phyloP scores from a whole-genome alignment of 208 protist species.

The Herpetomonas muscarum region DNA sequence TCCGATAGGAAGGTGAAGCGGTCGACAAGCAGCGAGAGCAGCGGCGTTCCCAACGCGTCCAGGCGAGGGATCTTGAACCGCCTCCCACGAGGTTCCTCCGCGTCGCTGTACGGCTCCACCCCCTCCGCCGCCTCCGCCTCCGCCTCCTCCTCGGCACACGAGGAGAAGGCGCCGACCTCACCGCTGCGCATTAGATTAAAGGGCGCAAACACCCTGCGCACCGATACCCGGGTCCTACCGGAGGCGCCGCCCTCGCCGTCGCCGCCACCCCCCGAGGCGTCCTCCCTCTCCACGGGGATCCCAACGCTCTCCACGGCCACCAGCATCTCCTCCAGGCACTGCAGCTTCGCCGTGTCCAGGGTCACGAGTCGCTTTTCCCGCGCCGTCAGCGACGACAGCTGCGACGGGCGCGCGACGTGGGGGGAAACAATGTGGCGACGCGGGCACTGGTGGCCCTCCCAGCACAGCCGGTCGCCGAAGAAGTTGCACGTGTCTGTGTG shows the following conservation, averaged over 20 bases:
- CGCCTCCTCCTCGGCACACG: background rate
- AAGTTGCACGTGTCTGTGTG: background rate
- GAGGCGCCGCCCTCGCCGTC: background rate
- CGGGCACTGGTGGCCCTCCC: conserved; percentile 14
- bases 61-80: conserved; percentile 1
- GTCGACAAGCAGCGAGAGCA: conserved; percentile 5
- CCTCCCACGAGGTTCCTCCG: background rate
- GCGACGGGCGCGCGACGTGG: background rate
- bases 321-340: background rate
- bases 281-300: background rate
- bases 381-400: background rate
- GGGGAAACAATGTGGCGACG: background rate
- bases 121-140: background rate
- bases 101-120: background rate
- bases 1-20: conserved; percentile 5
- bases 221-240: too few species aligned
- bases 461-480: conserved; percentile 4
- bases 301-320: background rate
- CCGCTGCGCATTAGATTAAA: too few species aligned
- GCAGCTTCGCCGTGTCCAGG: background rate
- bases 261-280: background rate
- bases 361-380: background rate
- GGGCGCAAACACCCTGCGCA: too few species aligned
- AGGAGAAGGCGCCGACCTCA: too few species aligned
- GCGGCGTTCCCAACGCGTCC: background rate